Conservation (phyloP, 192 early-diverging fungal species). For the Rhizophagus prolifer region DNA sequence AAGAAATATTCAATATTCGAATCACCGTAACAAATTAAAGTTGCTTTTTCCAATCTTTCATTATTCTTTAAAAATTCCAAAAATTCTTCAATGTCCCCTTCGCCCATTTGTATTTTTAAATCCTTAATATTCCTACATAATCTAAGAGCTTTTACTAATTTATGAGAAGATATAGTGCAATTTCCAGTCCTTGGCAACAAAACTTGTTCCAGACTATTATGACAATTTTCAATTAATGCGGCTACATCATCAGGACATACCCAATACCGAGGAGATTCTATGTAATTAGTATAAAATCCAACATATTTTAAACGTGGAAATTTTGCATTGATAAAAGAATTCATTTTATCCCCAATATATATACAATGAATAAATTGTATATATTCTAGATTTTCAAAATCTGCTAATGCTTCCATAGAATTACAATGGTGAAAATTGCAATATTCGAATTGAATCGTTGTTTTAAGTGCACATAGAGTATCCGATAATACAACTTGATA, state of each 20-base stretch:
- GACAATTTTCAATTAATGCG: slow-evolving; percentile 1
- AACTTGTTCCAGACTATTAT: not conserved
- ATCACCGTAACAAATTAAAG: slow-evolving; percentile 8
- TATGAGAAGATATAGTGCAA: not conserved
- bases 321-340: not conserved
- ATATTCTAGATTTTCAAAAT: slow-evolving; percentile 8
- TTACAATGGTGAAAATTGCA: slow-evolving; percentile 13
- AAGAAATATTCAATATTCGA: not conserved
- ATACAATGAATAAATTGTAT: slow-evolving; percentile 15
- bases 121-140: not conserved
- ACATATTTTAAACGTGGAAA: not conserved
- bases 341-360: not conserved
- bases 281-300: not conserved
- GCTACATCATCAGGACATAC: not conserved
- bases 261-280: slow-evolving; percentile 10
- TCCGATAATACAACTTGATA: not conserved
- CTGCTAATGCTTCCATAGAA: not conserved
- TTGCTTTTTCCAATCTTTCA: not conserved
- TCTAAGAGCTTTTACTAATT: slow-evolving; percentile 6
- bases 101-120: not conserved
- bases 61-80: slow-evolving; percentile 5
- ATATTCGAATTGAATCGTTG: slow-evolving; percentile 5
- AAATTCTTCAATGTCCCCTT: slow-evolving; percentile 1
- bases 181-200: not conserved
- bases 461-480: not conserved